A percentile compares a stretch with the other conserved stretches of the same genome.
These are phyloP conservation scores for Bryopsis sp. DNA, from an alignment of 139 green algal species.

Conservation along the genomic window DNA sequence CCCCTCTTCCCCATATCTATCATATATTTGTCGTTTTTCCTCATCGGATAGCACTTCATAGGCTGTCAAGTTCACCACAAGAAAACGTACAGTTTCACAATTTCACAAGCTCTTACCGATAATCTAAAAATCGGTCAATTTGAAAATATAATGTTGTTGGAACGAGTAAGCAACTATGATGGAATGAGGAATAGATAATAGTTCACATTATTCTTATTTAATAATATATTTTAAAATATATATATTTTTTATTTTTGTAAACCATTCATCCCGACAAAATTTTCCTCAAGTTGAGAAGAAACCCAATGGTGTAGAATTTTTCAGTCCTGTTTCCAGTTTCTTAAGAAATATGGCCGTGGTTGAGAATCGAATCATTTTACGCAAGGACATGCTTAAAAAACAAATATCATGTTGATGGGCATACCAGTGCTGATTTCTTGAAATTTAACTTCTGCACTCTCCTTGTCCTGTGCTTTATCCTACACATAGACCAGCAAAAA, in stretches of 20 bases:
- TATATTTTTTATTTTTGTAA: background rate
- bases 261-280: background rate
- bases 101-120: background rate
- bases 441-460: constrained; percentile 83
- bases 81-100: too few species aligned
- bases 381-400: too few species aligned
- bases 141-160: background rate
- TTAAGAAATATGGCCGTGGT: constrained; percentile 9
- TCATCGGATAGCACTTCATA: constrained; percentile 90
- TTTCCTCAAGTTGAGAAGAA: background rate
- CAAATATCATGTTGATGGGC: background rate
- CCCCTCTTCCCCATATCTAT: constrained; percentile 94
- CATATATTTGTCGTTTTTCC: constrained; percentile 93
- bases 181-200: background rate
- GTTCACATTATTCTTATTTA: background rate
- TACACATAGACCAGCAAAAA: constrained; percentile 29
- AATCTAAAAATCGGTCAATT: background rate
- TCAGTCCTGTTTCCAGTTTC: background rate
- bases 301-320: background rate
- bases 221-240: background rate
- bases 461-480: constrained; percentile 71
- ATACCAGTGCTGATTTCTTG: constrained; percentile 87
- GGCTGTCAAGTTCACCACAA: constrained; percentile 39
- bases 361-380: too few species aligned
- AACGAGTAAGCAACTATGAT: background rate